phyloP scores from a whole-genome alignment of 2,329 filamentous ascomycete species.

The Xylariaceae sp. region DNA sequence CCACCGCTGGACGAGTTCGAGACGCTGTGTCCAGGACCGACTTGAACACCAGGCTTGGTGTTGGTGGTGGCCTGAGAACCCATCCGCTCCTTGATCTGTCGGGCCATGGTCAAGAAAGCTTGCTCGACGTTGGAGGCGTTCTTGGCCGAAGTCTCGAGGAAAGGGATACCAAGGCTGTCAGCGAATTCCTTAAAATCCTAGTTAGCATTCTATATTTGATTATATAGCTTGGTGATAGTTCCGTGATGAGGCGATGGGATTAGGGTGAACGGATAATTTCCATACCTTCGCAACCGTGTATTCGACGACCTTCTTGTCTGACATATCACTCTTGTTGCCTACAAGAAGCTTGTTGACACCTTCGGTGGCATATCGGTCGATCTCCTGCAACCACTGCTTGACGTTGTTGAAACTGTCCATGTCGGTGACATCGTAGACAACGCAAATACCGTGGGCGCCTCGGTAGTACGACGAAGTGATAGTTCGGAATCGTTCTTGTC shows the following conservation, averaged over 20 bases:
- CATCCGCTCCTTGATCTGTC: constrained; percentile 99
- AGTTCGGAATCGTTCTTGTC: constrained; percentile 98
- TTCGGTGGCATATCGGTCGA: constrained; percentile 98
- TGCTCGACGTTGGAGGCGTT: constrained; percentile 99
- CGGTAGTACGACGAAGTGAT: constrained; percentile 99
- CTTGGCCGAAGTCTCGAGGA: constrained; percentile 99
- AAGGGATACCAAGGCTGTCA: constrained; percentile 96
- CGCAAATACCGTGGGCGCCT: constrained; percentile 97
- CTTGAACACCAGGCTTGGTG: constrained; percentile 97
- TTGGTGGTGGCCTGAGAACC: constrained; percentile 93
- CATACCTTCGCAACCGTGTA: constrained; percentile 98
- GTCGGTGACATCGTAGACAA: constrained; percentile 99
- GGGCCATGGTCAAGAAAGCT: constrained; percentile 99
- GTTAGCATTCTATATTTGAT: constrained; percentile 22
- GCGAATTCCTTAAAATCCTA: constrained; percentile 80
- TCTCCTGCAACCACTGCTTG: constrained; percentile 99
- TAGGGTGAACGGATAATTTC: constrained; percentile 8
- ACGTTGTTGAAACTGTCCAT: constrained; percentile 99
- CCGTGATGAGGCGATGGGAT: constrained; percentile 2
- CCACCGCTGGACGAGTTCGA: constrained; percentile 82
- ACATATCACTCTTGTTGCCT: constrained; percentile 99
- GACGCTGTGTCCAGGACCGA: constrained; percentile 92
- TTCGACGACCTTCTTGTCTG: constrained; percentile 99
- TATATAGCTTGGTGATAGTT: not conserved
- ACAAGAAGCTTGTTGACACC: constrained; percentile 99